Base-by-base conservation (phyloP, 2,329 filamentous ascomycete species). In the Elsinoe batatas region DNA sequence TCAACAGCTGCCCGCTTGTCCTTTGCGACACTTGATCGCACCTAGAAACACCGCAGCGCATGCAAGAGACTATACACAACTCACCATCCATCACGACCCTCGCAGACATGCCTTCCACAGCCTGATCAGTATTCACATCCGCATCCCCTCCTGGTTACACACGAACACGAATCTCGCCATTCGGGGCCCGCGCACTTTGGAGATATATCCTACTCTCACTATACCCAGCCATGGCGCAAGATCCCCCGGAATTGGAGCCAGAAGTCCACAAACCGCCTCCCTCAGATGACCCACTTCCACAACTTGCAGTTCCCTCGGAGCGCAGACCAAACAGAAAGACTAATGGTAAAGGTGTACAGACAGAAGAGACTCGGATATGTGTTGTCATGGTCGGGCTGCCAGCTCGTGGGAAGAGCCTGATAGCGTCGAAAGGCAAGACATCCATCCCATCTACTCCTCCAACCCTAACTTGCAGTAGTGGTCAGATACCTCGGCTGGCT, bases 361-460 rank as follows among this genome's bases (percentile, higher is more conserved):
- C 87, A 65, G 91, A 97, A 77, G 90, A 96, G 72, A 91, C 88
- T 59, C 88, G 88, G 71, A 94, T 98, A 75, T 97, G 91, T 72
- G 91, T 98, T 61, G 90, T 98, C 65, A 97, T 98, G 93, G 93
- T 98, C 58, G 93, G 93, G 62, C 79, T 98, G 68, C 93, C 93
- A 56, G 93, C 93, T 59, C 80, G 93, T 64, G 93, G 93, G 67
- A 98, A 98, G 80, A 95, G 89, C 75, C 83, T 95, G 71, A 97
- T 98, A 69, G 91, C 93, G 63, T 90, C 95, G 67, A 96, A 96
- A 81, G 90, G 91, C 93, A 76, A 66, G 76, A 69, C 56, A n/a
- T 46, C 11, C 3, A 22, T 22, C 18, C 36, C 18, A 22, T 11
- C 15, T 10, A 12, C 37, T 33, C 18, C 15, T 20, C 4, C 32